phyloP scores from a whole-genome alignment of 2,329 filamentous ascomycete genomes.

The Stenocarpella maydis region DNA sequence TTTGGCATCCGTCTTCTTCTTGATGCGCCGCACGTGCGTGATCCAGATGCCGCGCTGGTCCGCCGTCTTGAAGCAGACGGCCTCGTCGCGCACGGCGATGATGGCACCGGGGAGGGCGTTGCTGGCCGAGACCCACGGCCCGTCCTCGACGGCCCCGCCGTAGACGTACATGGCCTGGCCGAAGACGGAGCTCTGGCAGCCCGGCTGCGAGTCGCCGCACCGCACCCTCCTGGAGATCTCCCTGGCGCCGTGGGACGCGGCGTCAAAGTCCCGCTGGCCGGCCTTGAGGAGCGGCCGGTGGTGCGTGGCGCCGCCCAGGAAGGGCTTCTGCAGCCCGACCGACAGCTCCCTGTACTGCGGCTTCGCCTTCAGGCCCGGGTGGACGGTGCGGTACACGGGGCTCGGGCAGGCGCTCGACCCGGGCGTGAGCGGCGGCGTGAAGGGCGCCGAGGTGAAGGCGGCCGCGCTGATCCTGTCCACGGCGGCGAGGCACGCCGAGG shows the following conservation, averaged over 20 bases:
- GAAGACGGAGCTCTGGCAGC: slow-evolving; percentile 48
- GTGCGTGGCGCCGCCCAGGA: slow-evolving; percentile 48
- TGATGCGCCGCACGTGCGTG: slow-evolving; percentile 49
- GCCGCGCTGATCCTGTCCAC: slow-evolving; percentile 47
- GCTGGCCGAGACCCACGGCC: slow-evolving; percentile 34
- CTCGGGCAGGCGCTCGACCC: background rate
- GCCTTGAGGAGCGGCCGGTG: slow-evolving; percentile 50
- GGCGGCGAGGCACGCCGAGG: slow-evolving; percentile 48
- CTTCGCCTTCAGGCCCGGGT: slow-evolving; percentile 41
- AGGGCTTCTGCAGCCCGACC: slow-evolving; percentile 45
- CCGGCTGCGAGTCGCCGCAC: slow-evolving; percentile 52
- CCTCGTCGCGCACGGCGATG: slow-evolving; percentile 47
- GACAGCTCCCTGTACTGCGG: slow-evolving; percentile 42
- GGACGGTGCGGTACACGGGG: slow-evolving; percentile 29
- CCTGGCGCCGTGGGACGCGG: slow-evolving; percentile 44
- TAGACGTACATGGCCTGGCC: slow-evolving; percentile 50
- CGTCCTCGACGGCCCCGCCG: slow-evolving; percentile 50
- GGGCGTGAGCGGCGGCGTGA: slow-evolving; percentile 36
- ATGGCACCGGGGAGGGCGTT: slow-evolving; percentile 41
- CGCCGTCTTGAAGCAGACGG: slow-evolving; percentile 48
- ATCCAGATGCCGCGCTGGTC: slow-evolving; percentile 53
- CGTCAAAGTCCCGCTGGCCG: slow-evolving; percentile 48
- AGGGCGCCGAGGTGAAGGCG: slow-evolving; percentile 37
- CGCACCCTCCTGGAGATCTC: slow-evolving; percentile 52
- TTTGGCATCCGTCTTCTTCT: slow-evolving; percentile 47